Conservation (phyloP, 192 early-diverging fungal species). For the Umbelopsis sp. region DNA sequence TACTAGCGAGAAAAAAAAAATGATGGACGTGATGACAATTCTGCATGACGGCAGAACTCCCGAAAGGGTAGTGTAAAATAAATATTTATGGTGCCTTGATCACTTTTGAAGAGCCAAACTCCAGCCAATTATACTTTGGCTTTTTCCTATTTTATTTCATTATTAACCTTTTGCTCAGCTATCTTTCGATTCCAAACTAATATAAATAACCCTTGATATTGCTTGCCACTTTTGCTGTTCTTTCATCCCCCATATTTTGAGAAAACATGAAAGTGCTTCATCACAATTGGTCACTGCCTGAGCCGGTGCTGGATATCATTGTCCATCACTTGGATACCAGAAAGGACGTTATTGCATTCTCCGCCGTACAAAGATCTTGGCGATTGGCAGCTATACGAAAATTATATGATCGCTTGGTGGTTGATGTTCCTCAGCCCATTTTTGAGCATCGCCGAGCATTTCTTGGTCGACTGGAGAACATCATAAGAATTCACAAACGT, state of each 20-base stretch:
- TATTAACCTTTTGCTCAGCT: neutral
- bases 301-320: neutral
- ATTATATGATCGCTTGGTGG: neutral
- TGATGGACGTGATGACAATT: slow-evolving; percentile 11
- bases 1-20: neutral
- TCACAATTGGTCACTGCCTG: slow-evolving; percentile 12
- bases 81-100: slow-evolving; percentile 16
- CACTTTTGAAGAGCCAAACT: neutral
- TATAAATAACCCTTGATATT: neutral
- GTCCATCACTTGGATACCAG: neutral
- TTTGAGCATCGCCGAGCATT: neutral
- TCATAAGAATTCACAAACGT: neutral
- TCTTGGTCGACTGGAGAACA: neutral
- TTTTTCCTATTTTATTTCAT: neutral
- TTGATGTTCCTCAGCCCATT: neutral
- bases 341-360: neutral
- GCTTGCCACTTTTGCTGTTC: neutral
- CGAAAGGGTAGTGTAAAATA: neutral
- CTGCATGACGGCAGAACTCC: slow-evolving; percentile 16
- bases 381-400: neutral
- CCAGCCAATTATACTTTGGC: neutral
- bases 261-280: neutral
- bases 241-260: neutral
- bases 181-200: neutral
- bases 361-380: neutral